phyloP scores from a whole-genome alignment of 2,329 filamentous ascomycete species.

The Diplodia intermedia region DNA sequence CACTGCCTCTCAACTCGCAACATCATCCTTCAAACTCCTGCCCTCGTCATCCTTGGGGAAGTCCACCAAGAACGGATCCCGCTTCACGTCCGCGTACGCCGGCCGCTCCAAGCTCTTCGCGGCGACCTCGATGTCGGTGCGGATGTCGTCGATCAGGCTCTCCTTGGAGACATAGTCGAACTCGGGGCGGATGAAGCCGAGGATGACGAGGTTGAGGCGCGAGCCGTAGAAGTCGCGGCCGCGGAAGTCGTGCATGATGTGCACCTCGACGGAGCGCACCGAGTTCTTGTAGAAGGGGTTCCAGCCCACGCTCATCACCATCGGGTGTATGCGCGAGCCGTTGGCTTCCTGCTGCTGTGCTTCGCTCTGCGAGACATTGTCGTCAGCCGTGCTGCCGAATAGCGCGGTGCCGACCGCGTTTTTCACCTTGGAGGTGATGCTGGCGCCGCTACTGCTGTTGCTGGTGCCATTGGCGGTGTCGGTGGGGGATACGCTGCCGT shows the following conservation, averaged over 20 bases:
- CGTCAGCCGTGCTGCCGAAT: not conserved
- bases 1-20: conserved; percentile 5
- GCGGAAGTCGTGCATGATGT: conserved; percentile 79
- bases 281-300: conserved; percentile 98
- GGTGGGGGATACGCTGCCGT: conserved; percentile 1
- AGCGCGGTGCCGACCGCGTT: conserved; percentile 30
- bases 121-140: conserved; percentile 85
- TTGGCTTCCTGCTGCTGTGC: not conserved
- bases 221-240: conserved; percentile 81
- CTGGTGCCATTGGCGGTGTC: conserved; percentile 10
- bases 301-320: conserved; percentile 94
- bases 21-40: conserved; percentile 12
- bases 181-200: conserved; percentile 90
- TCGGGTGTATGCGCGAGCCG: conserved; percentile 67
- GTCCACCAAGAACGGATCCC: conserved; percentile 47
- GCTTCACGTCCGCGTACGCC: conserved; percentile 63
- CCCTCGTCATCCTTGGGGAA: conserved; percentile 28
- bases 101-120: conserved; percentile 72
- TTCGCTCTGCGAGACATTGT: too few relatives aligned
- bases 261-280: conserved; percentile 84
- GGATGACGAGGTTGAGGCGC: conserved; percentile 77
- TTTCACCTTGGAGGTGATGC: conserved; percentile 22
- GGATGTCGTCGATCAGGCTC: conserved; percentile 85
- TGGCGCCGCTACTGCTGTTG: not conserved
- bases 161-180: conserved; percentile 86